Base-by-base conservation (phyloP, 768 basidiomycete species). In the Glaciozyma antarctica region DNA sequence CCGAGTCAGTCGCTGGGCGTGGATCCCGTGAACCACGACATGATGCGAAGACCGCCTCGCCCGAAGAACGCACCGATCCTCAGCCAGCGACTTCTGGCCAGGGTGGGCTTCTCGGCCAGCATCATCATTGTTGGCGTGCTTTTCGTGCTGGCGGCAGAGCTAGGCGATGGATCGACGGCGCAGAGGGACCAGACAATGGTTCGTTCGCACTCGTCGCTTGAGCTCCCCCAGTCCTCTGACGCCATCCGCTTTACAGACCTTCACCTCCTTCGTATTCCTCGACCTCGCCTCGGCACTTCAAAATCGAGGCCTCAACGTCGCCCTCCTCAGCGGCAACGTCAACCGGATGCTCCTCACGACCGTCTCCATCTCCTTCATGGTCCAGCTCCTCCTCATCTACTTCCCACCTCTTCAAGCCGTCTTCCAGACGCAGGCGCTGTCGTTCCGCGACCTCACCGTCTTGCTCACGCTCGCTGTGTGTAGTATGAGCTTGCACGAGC, bases 121-220 rank as follows among this genome's bases (percentile, higher is more conserved):
- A 86, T 94, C 64, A 97, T 98, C 74, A 88, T 97, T 24, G 63
- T 86, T 32, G 93, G 91, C 51, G 91, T 90, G 10, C 78, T 93
- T 28, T 94, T 88, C 73, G 82, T 95, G 64, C 95, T 93, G 77
- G 81, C 84, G 60, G 85, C 85, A 73, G 88, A 90, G 34, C 79
- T 90, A 57, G 84, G 84, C 56, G 93, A 97, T 73, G 87, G 90
- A 19, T 82, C 82, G 49, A 85, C 92, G 81, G 86, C 88, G 38
- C 80, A 83, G 62, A 80, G 92, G 69, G 94, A 97, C 70, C 94
- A 98, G 77, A 98, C 94, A 0, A 94, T 97, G 92, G 93, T 90
- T 64, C 71, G 86, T 12, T 43, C 15, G 5, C 17, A 9, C n/a
- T 45, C 38, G 5, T n/a, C n/a, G 4, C 24, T 21, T 43, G 24